Conservation (phyloP, 2,329 filamentous ascomycete species). For the Botrytis elliptica region DNA sequence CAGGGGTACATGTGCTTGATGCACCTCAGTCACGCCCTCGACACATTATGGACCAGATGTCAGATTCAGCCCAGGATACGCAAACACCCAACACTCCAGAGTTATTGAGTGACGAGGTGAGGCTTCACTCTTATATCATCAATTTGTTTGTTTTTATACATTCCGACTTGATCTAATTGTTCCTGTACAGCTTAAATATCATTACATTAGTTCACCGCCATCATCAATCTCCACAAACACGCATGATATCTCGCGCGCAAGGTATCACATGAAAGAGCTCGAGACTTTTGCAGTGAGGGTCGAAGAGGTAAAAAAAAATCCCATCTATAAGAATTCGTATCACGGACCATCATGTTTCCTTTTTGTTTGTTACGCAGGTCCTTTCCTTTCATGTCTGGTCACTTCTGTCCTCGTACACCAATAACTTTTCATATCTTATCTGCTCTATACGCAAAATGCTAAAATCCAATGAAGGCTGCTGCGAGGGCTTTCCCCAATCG, state of each 20-base stretch:
- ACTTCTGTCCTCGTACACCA: neutral
- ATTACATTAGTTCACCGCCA: constrained; percentile 20
- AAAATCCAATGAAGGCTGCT: constrained; percentile 27
- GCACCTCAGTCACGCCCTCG: constrained; percentile 15
- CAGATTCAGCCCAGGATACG: constrained; percentile 17
- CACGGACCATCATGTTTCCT: constrained; percentile 13
- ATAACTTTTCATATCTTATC: constrained; percentile 10
- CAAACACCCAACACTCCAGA: constrained; percentile 22
- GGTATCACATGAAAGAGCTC: constrained; percentile 26
- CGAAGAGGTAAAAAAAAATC: constrained; percentile 21
- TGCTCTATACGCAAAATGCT: constrained; percentile 20
- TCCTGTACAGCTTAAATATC: constrained; percentile 1
- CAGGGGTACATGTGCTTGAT: constrained; percentile 22
- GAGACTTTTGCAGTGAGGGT: constrained; percentile 24
- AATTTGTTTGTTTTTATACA: neutral
- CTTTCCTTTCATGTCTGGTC: constrained; percentile 4
- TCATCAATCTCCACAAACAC: constrained; percentile 23
- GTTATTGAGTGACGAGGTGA: constrained; percentile 20
- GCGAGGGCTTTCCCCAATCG: constrained; percentile 31
- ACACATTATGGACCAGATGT: constrained; percentile 19
- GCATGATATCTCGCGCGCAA: constrained; percentile 25
- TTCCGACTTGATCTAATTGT: constrained; percentile 10
- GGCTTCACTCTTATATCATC: constrained; percentile 4
- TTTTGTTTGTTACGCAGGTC: neutral
- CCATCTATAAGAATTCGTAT: constrained; percentile 11